phyloP scores from a whole-genome alignment of 305 asterid species.

The Fraxinus albicans region DNA sequence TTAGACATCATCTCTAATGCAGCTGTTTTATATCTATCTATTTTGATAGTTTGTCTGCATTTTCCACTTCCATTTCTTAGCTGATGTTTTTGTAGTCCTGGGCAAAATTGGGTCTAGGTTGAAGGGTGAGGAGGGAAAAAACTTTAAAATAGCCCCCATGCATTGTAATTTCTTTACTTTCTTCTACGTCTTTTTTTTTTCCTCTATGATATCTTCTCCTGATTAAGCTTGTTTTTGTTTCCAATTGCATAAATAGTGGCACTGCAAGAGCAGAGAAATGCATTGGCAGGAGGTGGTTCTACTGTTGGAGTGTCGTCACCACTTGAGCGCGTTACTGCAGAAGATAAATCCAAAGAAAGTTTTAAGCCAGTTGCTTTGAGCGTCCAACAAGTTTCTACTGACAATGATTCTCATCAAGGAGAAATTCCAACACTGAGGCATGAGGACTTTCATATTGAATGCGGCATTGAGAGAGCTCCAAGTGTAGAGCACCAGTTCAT shows the following conservation, averaged over 20 bases:
- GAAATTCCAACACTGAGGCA: conserved; percentile 31
- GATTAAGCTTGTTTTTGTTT: neutral
- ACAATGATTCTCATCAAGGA: conserved; percentile 35
- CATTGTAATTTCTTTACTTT: neutral
- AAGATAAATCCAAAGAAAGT: conserved; percentile 35
- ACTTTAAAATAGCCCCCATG: neutral
- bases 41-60: neutral
- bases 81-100: neutral
- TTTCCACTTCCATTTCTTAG: neutral
- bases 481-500: conserved; percentile 82
- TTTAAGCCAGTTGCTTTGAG: conserved; percentile 37
- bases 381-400: conserved; percentile 42
- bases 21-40: neutral
- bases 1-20: neutral
- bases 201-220: neutral
- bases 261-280: conserved; percentile 57
- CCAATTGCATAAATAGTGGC: conserved; percentile 45
- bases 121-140: neutral
- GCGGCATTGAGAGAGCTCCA: conserved; percentile 48
- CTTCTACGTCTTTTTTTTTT: neutral
- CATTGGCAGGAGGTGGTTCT: conserved; percentile 54
- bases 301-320: conserved; percentile 61
- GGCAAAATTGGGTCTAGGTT: neutral
- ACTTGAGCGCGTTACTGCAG: conserved; percentile 28
- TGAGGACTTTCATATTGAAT: conserved; percentile 50